These are phyloP conservation scores for Coleophoma crateriformis DNA, from an alignment of 2,329 filamentous ascomycete genomes.

Conservation along the genomic window DNA sequence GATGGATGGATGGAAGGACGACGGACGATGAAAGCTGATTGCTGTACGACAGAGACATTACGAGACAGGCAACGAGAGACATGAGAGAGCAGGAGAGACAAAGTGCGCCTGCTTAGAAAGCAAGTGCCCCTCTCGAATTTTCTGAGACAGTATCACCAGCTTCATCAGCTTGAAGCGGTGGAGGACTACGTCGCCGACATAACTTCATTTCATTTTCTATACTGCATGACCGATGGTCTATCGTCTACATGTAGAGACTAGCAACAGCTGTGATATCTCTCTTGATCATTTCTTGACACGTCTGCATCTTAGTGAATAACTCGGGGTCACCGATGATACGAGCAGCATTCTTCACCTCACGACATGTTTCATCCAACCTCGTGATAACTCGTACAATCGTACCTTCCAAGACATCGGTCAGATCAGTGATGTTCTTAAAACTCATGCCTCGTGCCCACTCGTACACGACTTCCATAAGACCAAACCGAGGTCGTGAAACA, in stretches of 20 bases:
- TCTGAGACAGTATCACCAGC: too few species aligned
- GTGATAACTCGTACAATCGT: constrained; percentile 96
- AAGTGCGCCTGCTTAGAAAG: too few species aligned
- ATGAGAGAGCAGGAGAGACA: too few species aligned
- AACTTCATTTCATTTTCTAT: too few species aligned
- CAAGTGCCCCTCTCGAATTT: too few species aligned
- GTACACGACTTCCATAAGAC: constrained; percentile 94
- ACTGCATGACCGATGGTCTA: too few species aligned
- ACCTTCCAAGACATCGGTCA: constrained; percentile 95
- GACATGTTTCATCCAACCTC: constrained; percentile 87
- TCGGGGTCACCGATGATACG: constrained; percentile 91
- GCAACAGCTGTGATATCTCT: constrained; percentile 89
- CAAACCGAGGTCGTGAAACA: constrained; percentile 79
- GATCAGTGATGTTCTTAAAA: constrained; percentile 93
- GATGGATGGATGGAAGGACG: too few species aligned
- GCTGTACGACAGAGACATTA: too few species aligned
- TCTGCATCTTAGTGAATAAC: constrained; percentile 94
- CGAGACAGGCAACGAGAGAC: too few species aligned
- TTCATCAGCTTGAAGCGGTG: too few species aligned
- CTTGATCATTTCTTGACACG: constrained; percentile 96
- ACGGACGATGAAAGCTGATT: too few species aligned
- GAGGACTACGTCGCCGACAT: too few species aligned
- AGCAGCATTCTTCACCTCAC: constrained; percentile 96
- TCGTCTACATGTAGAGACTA: constrained; percentile 72
- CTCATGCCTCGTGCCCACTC: constrained; percentile 98